A percentile compares a stretch with the other conserved stretches of the same genome.
Conservation (phyloP, 495 filamentous ascomycete species). For the Daldinia vernicosa region DNA sequence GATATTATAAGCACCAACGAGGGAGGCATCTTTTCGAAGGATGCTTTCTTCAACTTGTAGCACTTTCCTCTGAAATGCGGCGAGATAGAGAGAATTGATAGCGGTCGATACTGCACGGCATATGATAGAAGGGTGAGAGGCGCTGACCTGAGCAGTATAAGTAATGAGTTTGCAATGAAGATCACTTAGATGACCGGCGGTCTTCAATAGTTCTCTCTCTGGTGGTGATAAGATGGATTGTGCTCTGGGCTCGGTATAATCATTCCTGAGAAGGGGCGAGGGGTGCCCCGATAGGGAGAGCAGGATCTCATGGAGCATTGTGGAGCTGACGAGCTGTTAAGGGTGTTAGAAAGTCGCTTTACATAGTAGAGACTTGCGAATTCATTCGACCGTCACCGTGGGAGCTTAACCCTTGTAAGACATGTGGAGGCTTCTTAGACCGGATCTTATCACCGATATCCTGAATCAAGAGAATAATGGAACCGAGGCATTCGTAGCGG, state of each 20-base stretch:
- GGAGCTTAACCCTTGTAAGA: conserved; percentile 43
- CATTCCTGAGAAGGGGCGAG: conserved; percentile 77
- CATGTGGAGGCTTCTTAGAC: conserved; percentile 44
- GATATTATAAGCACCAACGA: conserved; percentile 90
- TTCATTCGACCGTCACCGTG: background rate
- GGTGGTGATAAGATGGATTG: conserved; percentile 70
- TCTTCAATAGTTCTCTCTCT: conserved; percentile 81
- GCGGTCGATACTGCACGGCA: conserved; percentile 88
- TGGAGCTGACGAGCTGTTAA: conserved; percentile 34
- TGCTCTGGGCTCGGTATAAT: conserved; percentile 49
- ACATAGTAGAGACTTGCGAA: conserved; percentile 8
- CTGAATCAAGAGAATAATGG: conserved; percentile 56
- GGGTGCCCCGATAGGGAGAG: conserved; percentile 93
- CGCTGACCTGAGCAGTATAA: conserved; percentile 69
- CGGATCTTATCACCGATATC: conserved; percentile 50
- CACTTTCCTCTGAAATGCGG: conserved; percentile 81
- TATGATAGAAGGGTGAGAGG: conserved; percentile 76
- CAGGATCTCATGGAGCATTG: conserved; percentile 97
- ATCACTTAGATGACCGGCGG: conserved; percentile 76
- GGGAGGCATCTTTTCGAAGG: conserved; percentile 70
- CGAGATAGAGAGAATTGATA: conserved; percentile 76
- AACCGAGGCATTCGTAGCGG: conserved; percentile 60
- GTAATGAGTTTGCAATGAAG: conserved; percentile 75
- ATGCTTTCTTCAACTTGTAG: conserved; percentile 83
- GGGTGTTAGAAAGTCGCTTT: conserved; percentile 15